A percentile compares a stretch with the other conserved stretches of the same genome.
Evolutionary conservation across 108 stramenopile genomes (phyloP).

Genomic region (Mayamaea pseudoterrestris): DNA sequence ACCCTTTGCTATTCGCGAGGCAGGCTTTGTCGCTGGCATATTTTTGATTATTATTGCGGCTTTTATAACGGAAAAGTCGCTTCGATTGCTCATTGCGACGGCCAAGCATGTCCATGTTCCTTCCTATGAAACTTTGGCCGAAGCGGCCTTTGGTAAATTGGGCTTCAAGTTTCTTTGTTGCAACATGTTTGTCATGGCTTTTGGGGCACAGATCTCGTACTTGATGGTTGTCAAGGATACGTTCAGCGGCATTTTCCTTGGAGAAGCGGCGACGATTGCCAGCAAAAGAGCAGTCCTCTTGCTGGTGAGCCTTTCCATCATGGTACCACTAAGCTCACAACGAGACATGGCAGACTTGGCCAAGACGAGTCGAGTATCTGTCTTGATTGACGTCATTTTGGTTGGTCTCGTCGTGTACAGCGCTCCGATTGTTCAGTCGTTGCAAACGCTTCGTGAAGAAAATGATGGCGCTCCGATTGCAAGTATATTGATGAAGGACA

Average conservation of each 20-base stretch:
- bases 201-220: constrained; percentile 74
- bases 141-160: constrained; percentile 57
- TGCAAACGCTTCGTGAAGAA: not conserved
- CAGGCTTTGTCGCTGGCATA: constrained; percentile 65
- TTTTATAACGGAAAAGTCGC: constrained; percentile 53
- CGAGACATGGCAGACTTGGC: constrained; percentile 80
- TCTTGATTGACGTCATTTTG: constrained; percentile 41
- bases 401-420: constrained; percentile 33
- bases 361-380: constrained; percentile 51
- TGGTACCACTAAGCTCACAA: constrained; percentile 58
- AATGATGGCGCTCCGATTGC: not conserved
- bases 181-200: constrained; percentile 75
- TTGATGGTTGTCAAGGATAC: constrained; percentile 80
- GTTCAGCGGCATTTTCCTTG: constrained; percentile 52
- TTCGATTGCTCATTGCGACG: constrained; percentile 54
- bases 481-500: not conserved
- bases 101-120: constrained; percentile 68
- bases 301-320: constrained; percentile 40
- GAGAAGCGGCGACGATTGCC: constrained; percentile 21
- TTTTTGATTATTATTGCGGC: constrained; percentile 41
- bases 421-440: constrained; percentile 20
- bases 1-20: constrained; percentile 70
- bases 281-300: constrained; percentile 38
- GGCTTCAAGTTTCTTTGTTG: constrained; percentile 62
- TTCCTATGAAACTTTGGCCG: constrained; percentile 63